Base-by-base conservation (phyloP, 2,329 filamentous ascomycete genomes). In the Aspergillus pseudoterreus region DNA sequence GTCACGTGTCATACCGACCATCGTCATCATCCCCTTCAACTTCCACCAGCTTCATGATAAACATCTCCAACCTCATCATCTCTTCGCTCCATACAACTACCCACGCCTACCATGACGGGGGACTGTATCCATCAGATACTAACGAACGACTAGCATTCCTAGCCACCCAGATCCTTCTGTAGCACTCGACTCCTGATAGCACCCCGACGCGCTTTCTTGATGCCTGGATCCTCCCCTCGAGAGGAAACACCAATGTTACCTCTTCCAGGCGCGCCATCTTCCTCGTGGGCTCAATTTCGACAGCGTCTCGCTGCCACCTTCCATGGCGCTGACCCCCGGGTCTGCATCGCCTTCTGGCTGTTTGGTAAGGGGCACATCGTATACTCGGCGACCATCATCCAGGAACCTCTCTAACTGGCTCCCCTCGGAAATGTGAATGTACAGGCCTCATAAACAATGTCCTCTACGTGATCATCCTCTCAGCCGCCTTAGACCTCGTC, bases 401-500 rank as follows among this genome's bases (percentile, higher is more conserved):
- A 19, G 17, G 2, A 6, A 12, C 17, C 1, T 22, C 22, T 42
- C 39, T 42, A 14, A 42, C 39, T 10, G 11, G n/a, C 9, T 22
- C 8, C 38, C 4, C 1, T 41, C 14, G 14, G 9, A 19, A 4
- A 19, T 2, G 6, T 24, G 19, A 22, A 22, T 24, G 35, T 27
- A 22, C 21, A 92, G 90, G 90, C 47, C 76, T 94, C 15, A 94
- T 97, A 69, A 97, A 99, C 74, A 97, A 97, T 75, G 90, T 97
- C 61, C 87, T 96, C 74, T 97, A 96, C 73, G 92, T 97, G 50
- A 89, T 97, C 70, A 94, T 97, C 67, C 87, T 99, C 64, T 95
- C 91, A 27, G 89, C 94, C 33, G 94, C 94, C 3, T 88, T 96
- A 63, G 94, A 99, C 66, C 88, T 99, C 55, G 94, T 97, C 62